Evolutionary conservation across 148 eudicot genomes (phyloP).

Genomic region (Fallopia convolvulus): DNA sequence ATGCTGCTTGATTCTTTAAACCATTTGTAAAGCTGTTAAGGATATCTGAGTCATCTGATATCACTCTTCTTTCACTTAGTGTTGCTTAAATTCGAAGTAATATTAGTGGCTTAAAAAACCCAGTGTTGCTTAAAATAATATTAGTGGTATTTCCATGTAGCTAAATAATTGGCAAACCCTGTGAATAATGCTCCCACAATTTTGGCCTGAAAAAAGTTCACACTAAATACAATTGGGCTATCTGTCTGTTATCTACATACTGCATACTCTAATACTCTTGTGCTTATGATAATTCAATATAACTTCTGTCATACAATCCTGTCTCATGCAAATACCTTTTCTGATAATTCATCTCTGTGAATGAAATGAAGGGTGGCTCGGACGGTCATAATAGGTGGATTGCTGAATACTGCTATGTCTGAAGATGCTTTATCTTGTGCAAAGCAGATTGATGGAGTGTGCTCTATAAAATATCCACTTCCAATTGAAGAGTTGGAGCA

Average conservation of each 20-base stretch:
- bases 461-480: constrained; percentile 72
- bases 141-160: not conserved
- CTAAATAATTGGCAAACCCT: not conserved
- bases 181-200: not conserved
- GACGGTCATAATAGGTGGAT: constrained; percentile 81
- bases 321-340: not conserved
- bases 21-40: not conserved
- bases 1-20: not conserved
- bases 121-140: not conserved
- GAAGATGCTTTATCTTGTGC: constrained; percentile 63
- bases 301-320: not conserved
- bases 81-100: not conserved
- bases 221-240: not conserved
- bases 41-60: not conserved
- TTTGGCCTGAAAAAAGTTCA: not conserved
- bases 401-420: constrained; percentile 57
- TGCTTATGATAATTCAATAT: not conserved
- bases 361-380: constrained; percentile 64
- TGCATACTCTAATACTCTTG: not conserved
- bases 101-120: not conserved
- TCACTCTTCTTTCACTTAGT: not conserved
- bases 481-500: constrained; percentile 63
- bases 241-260: not conserved
- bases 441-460: constrained; percentile 61
- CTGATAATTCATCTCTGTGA: constrained; percentile 4